phyloP scores from a whole-genome alignment of 768 basidiomycete genomes.

The Atractiella rhizophila region DNA sequence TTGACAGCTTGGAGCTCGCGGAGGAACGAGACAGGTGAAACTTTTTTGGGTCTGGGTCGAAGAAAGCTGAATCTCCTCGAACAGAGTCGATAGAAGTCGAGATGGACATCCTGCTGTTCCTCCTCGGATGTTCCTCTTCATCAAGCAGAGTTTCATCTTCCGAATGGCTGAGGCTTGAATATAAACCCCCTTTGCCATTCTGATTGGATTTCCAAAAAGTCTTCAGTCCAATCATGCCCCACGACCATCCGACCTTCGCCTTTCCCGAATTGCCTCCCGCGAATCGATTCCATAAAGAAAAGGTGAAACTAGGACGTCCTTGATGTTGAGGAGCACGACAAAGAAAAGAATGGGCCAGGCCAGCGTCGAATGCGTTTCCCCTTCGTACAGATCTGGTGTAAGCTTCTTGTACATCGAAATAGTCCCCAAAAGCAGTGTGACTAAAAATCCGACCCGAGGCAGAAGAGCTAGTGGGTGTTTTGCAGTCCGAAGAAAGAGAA shows the following conservation, averaged over 20 bases:
- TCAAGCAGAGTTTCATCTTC: conserved; percentile 10
- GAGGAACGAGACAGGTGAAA: not conserved
- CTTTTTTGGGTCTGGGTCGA: too few species aligned
- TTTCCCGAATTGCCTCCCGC: not conserved
- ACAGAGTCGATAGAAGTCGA: not conserved
- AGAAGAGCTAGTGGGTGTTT: conserved; percentile 40
- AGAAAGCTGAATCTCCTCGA: too few species aligned
- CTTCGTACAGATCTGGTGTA: conserved; percentile 50
- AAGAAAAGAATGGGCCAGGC: conserved; percentile 35
- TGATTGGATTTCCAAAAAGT: not conserved
- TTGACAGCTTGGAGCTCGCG: not conserved
- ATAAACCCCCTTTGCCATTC: not conserved
- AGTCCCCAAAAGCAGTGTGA: conserved; percentile 36
- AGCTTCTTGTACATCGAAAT: conserved; percentile 48
- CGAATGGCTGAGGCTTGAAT: conserved; percentile 1
- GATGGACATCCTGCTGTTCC: not conserved
- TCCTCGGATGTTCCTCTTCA: conserved; percentile 3
- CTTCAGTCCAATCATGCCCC: not conserved
- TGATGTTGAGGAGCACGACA: conserved; percentile 26
- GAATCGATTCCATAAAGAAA: not conserved
- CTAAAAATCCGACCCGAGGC: conserved; percentile 39
- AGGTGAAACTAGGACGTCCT: conserved; percentile 7
- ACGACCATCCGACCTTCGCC: too few species aligned
- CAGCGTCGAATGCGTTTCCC: conserved; percentile 34
- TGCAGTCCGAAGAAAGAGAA: conserved; percentile 51